Conservation (phyloP, 2,329 filamentous ascomycete genomes). For the Phaeophleospora eucalypticola region DNA sequence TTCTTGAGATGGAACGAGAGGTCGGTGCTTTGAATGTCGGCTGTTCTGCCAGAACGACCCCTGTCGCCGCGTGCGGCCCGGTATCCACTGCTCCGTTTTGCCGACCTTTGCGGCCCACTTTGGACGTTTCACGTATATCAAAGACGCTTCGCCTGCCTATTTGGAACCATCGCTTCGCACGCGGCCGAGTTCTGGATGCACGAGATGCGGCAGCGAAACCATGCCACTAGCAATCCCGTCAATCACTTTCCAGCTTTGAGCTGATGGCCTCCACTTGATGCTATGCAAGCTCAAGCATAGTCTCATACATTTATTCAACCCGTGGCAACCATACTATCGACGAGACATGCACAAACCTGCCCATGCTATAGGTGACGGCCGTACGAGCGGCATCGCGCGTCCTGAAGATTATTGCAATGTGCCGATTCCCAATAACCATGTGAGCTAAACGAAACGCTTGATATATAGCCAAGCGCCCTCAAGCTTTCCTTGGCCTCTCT, state of each 20-base stretch:
- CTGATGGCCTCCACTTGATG: neutral
- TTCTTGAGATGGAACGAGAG: neutral
- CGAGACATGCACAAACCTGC: neutral
- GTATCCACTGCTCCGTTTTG: too few relatives aligned
- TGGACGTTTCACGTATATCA: neutral
- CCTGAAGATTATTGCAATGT: neutral
- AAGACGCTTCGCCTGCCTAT: neutral
- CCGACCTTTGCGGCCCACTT: too few relatives aligned
- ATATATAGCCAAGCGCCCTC: constrained; percentile 15
- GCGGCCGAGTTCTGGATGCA: too few relatives aligned
- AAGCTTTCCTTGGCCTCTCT: constrained; percentile 9
- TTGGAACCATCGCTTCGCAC: too few relatives aligned
- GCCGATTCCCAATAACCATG: neutral
- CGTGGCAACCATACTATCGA: neutral
- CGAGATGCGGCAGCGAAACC: too few relatives aligned
- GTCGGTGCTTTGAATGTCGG: too few relatives aligned
- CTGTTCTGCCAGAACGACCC: neutral
- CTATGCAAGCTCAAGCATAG: neutral
- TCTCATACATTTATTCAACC: neutral
- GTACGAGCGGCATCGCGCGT: neutral
- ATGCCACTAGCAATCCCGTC: neutral
- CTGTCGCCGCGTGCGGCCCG: neutral
- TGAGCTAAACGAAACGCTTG: neutral
- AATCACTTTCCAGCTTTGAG: neutral
- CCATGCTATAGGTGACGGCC: neutral